These are phyloP conservation scores for Microbotryum scabiosae DNA, from an alignment of 1,284 basidiomycete species.

Conservation along the genomic window DNA sequence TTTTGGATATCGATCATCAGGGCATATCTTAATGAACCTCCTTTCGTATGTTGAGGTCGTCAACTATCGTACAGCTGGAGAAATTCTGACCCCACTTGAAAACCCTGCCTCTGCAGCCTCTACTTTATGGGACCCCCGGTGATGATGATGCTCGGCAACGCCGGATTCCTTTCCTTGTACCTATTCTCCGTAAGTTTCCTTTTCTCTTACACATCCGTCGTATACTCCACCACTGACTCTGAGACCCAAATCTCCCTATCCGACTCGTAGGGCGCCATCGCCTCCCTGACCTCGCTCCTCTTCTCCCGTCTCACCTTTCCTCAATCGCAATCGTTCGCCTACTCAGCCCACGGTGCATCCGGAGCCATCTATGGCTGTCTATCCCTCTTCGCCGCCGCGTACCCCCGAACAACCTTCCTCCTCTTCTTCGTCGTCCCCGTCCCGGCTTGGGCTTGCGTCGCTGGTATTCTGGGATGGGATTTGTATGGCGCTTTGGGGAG, in stretches of 20 bases:
- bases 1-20: too few species aligned
- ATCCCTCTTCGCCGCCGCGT: slow-evolving; percentile 19
- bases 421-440: slow-evolving; percentile 29
- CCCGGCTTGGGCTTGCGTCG: slow-evolving; percentile 24
- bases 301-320: neutral
- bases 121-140: slow-evolving; percentile 23
- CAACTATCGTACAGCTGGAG: neutral
- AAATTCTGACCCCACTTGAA: neutral
- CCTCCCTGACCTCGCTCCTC: slow-evolving; percentile 9
- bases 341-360: slow-evolving; percentile 13
- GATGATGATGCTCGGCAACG: slow-evolving; percentile 23
- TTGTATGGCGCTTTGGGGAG: slow-evolving; percentile 11
- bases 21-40: slow-evolving; percentile 22
- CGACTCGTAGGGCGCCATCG: slow-evolving; percentile 1
- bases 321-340: neutral
- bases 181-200: slow-evolving; percentile 15
- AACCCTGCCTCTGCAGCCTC: neutral
- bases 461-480: slow-evolving; percentile 25
- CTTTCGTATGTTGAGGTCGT: neutral
- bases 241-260: neutral
- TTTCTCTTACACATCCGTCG: neutral
- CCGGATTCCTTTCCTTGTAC: slow-evolving; percentile 23
- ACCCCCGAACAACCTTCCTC: slow-evolving; percentile 19
- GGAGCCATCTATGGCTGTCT: slow-evolving; percentile 18
- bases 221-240: neutral